Evolutionary conservation across 139 green algal genomes (phyloP).

Genomic region (Limnomonas spitsbergensis): DNA sequence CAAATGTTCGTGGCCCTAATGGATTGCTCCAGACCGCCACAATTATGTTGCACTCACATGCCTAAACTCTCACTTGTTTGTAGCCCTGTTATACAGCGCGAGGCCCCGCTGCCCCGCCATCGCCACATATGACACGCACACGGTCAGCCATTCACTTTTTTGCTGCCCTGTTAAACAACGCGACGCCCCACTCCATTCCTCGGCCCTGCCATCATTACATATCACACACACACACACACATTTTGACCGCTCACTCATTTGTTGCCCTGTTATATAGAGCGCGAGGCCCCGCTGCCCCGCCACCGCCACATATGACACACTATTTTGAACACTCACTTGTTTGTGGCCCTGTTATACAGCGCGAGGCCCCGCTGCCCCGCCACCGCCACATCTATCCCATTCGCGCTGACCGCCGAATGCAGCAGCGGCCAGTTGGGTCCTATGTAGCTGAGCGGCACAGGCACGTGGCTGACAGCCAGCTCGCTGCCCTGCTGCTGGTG

Average conservation of each 20-base stretch:
- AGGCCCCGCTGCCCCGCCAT: conserved; percentile 76
- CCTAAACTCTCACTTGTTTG: conserved; percentile 26
- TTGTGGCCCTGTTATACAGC: conserved; percentile 64
- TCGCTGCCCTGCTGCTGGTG: conserved; percentile 12
- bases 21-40: too few species aligned
- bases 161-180: too few species aligned
- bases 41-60: too few species aligned
- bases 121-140: conserved; percentile 70
- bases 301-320: too few species aligned
- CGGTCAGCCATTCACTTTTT: too few species aligned
- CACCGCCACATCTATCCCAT: conserved; percentile 77
- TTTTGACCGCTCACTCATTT: too few species aligned
- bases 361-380: conserved; percentile 74
- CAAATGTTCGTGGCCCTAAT: too few species aligned
- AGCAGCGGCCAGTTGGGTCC: conserved; percentile 61
- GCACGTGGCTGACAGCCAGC: conserved; percentile 59
- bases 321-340: conserved; percentile 26
- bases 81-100: conserved; percentile 68
- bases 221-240: too few species aligned
- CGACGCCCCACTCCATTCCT: too few species aligned
- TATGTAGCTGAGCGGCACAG: conserved; percentile 67
- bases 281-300: too few species aligned
- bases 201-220: too few species aligned
- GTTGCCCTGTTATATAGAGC: too few species aligned
- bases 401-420: conserved; percentile 49